Evolutionary conservation across 371 early-diverging fungal genomes (phyloP).

Genomic region (Lichtheimia ramosa): DNA sequence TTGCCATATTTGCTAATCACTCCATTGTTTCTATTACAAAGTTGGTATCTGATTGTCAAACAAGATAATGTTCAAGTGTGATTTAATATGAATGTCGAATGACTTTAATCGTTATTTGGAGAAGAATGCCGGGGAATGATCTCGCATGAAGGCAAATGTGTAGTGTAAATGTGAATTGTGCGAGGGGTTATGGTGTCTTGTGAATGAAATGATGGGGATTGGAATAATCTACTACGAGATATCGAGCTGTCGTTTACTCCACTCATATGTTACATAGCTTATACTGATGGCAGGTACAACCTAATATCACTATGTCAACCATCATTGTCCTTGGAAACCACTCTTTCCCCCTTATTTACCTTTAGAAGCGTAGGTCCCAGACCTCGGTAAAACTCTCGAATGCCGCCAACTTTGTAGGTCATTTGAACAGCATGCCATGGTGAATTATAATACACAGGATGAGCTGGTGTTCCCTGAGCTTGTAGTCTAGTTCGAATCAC

Average conservation of each 20-base stretch:
- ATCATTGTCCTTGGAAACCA: background rate
- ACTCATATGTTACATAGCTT: slow-evolving; percentile 66
- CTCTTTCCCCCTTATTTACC: slow-evolving; percentile 29
- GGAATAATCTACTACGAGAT: slow-evolving; percentile 11
- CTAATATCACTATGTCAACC: slow-evolving; percentile 14
- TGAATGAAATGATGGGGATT: background rate
- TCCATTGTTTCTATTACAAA: too few relatives aligned
- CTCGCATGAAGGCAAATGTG: background rate
- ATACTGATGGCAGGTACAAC: slow-evolving; percentile 68
- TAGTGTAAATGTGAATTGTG: background rate
- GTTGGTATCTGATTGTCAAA: too few relatives aligned
- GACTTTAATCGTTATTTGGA: too few relatives aligned
- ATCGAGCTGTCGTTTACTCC: slow-evolving; percentile 42
- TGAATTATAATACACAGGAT: slow-evolving; percentile 64
- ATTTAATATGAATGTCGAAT: too few relatives aligned
- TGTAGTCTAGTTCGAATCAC: slow-evolving; percentile 77
- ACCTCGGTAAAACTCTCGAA: slow-evolving; percentile 86
- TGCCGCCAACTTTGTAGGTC: slow-evolving; percentile 70
- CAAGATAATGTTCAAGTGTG: too few relatives aligned
- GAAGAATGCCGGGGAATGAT: too few relatives aligned
- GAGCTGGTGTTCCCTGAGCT: slow-evolving; percentile 78
- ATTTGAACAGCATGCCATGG: slow-evolving; percentile 66
- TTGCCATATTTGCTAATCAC: too few relatives aligned
- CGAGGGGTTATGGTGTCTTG: background rate
- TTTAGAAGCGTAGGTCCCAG: slow-evolving; percentile 72